These are phyloP conservation scores for Sporothrix brunneoviolacea DNA, from an alignment of 2,329 filamentous ascomycete genomes.

Conservation along the genomic window DNA sequence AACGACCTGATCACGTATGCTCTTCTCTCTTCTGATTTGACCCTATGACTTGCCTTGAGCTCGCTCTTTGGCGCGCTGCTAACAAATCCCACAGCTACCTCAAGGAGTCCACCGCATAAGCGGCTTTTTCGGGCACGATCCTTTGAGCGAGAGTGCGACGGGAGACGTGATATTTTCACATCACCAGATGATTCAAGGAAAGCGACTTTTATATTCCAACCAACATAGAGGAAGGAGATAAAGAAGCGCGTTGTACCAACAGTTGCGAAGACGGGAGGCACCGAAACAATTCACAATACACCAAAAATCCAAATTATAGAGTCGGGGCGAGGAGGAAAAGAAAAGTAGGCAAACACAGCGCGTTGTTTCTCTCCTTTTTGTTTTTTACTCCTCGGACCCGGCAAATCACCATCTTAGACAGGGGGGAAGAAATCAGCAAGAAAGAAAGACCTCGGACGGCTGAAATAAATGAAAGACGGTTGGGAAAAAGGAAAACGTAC, in stretches of 20 bases:
- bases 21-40: not conserved
- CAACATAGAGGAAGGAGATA: not conserved
- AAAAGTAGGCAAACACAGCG: not conserved
- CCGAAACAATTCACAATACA: not conserved
- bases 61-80: not conserved
- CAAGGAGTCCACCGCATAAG: slow-evolving; percentile 61
- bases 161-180: not conserved
- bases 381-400: too few species aligned
- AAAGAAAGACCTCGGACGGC: too few species aligned
- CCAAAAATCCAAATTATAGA: slow-evolving; percentile 1
- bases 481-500: not conserved
- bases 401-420: slow-evolving; percentile 2
- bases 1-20: slow-evolving; percentile 97
- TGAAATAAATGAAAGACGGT: not conserved
- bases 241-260: slow-evolving; percentile 6
- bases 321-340: not conserved
- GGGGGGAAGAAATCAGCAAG: not conserved
- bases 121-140: not conserved
- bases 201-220: not conserved
- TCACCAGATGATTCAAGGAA: too few species aligned
- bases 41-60: too few species aligned
- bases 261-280: not conserved
- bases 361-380: too few species aligned
- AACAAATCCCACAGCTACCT: slow-evolving; percentile 47
- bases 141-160: not conserved